A percentile compares a stretch with the other conserved stretches of the same genome.
phyloP scores from a whole-genome alignment of 495 filamentous ascomycete species.

The Aspergillus indologenus region DNA sequence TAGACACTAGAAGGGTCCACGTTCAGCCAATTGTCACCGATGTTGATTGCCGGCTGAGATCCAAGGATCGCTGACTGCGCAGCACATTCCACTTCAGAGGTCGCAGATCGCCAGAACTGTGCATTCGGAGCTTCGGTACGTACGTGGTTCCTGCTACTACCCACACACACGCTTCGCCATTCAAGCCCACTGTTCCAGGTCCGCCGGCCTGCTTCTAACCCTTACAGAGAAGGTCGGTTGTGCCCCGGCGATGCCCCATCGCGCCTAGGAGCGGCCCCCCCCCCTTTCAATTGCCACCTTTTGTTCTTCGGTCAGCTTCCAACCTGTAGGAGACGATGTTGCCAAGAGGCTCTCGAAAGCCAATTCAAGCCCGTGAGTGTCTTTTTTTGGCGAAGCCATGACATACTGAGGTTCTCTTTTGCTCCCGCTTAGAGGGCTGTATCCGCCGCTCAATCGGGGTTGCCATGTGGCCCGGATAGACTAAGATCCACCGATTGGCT shows the following conservation, averaged over 20 bases:
- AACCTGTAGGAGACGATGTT: neutral
- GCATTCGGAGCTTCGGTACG: neutral
- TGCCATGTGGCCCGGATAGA: slow-evolving; percentile 22
- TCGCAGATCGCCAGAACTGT: neutral
- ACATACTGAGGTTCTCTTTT: neutral
- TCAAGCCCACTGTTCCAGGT: slow-evolving; percentile 8
- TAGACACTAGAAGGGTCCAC: slow-evolving; percentile 14
- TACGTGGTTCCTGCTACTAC: slow-evolving; percentile 1
- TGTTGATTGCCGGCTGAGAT: slow-evolving; percentile 1
- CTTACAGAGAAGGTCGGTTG: slow-evolving; percentile 6
- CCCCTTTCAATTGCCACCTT: neutral
- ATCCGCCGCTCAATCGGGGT: slow-evolving; percentile 4
- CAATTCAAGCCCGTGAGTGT: neutral
- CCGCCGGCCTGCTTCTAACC: slow-evolving; percentile 5
- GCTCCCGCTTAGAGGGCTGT: neutral
- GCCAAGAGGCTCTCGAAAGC: slow-evolving; percentile 1
- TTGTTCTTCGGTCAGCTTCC: neutral
- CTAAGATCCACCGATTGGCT: slow-evolving; percentile 12
- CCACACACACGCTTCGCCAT: neutral
- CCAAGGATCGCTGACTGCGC: slow-evolving; percentile 9
- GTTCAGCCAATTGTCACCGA: slow-evolving; percentile 7
- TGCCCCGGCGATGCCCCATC: slow-evolving; percentile 1
- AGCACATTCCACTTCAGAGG: slow-evolving; percentile 3
- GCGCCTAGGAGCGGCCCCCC: neutral
- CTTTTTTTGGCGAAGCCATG: neutral